Evolutionary conservation across 805 yeast genomes (phyloP).

Genomic region (Millerozyma acaciae): DNA sequence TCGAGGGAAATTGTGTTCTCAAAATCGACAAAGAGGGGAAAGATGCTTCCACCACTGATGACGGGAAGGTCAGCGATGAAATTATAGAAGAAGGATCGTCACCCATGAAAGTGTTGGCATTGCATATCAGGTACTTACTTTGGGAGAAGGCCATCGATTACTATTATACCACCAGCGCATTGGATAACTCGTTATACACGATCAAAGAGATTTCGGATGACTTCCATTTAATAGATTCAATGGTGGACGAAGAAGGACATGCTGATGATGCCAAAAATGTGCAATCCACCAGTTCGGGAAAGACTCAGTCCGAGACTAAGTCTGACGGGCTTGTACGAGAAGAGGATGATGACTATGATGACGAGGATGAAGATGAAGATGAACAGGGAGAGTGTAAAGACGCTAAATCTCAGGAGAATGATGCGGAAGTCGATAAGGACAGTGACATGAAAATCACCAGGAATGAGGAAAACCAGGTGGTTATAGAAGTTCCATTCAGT

Average conservation of each 20-base stretch:
- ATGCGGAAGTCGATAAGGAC: not conserved
- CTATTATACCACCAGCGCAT: constrained; percentile 26
- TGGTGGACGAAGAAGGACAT: constrained; percentile 21
- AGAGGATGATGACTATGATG: constrained; percentile 36
- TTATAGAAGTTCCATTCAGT: constrained; percentile 33
- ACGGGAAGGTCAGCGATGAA: constrained; percentile 38
- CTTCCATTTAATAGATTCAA: constrained; percentile 30
- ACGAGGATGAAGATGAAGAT: constrained; percentile 22
- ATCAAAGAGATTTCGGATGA: constrained; percentile 34
- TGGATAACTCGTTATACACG: constrained; percentile 16
- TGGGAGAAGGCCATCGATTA: constrained; percentile 69
- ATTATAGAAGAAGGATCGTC: constrained; percentile 41
- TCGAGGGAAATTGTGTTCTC: constrained; percentile 35
- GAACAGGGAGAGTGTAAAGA: constrained; percentile 6
- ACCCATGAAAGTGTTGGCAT: constrained; percentile 41
- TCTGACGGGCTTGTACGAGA: constrained; percentile 21
- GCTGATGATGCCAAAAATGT: constrained; percentile 3
- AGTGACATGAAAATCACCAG: constrained; percentile 8
- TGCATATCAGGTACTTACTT: constrained; percentile 61
- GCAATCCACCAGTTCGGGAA: too few relatives aligned
- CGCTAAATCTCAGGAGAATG: not conserved
- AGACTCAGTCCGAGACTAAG: not conserved
- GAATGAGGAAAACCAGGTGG: constrained; percentile 27
- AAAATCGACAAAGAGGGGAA: constrained; percentile 14
- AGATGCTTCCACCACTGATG: constrained; percentile 7